These are phyloP conservation scores for Tolypocladium ovalisporum DNA, from an alignment of 2,329 filamentous ascomycete genomes.

Conservation along the genomic window DNA sequence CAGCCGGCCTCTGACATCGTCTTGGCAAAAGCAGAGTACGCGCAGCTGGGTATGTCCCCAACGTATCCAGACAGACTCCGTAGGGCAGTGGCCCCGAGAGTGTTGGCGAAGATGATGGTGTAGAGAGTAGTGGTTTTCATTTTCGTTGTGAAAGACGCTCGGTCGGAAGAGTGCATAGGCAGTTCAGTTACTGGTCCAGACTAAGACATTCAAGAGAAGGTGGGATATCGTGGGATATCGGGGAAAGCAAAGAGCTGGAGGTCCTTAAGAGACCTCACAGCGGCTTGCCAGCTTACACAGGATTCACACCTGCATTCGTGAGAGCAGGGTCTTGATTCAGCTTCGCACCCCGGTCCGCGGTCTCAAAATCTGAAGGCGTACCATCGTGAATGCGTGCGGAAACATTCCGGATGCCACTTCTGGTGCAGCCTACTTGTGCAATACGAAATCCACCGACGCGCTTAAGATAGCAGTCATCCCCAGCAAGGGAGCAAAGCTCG, in stretches of 20 bases:
- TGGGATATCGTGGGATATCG: neutral
- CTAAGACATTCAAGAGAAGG: neutral
- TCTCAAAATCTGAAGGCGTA: neutral
- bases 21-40: neutral
- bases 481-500: too few relatives aligned
- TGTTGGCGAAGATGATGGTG: neutral
- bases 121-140: neutral
- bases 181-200: neutral
- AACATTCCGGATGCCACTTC: neutral
- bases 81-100: neutral
- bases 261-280: neutral
- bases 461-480: too few relatives aligned
- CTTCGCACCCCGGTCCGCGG: neutral
- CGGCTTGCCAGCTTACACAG: neutral
- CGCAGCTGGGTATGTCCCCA: neutral
- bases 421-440: too few relatives aligned
- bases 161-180: neutral
- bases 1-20: neutral
- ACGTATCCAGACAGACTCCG: neutral
- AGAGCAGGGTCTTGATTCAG: neutral
- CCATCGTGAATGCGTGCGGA: neutral
- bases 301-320: neutral
- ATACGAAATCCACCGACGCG: too few relatives aligned
- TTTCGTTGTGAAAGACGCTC: neutral
- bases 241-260: neutral